phyloP scores from a whole-genome alignment of 345 rosid genomes.

The Hibiscus trionum region DNA sequence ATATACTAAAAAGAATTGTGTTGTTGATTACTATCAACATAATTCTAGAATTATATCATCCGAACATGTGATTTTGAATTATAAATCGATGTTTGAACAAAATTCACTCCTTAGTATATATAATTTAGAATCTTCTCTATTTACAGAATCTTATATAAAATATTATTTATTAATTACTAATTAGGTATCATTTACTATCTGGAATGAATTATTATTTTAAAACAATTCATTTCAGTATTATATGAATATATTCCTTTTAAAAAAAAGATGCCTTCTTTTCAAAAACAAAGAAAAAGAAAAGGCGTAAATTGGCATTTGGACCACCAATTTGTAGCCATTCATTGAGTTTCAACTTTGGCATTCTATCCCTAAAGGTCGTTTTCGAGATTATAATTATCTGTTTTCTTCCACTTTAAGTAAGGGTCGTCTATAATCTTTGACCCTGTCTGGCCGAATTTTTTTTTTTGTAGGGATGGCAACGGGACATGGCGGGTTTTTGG shows the following conservation, averaged over 20 bases:
- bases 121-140: background rate
- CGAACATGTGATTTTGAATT: background rate
- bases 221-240: too few relatives aligned
- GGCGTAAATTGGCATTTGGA: background rate
- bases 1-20: too few relatives aligned
- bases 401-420: background rate
- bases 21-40: background rate
- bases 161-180: too few relatives aligned
- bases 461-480: too few relatives aligned
- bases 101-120: background rate
- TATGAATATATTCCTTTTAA: too few relatives aligned
- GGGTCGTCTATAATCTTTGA: background rate
- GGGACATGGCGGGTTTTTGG: too few relatives aligned
- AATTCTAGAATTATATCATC: background rate
- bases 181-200: too few relatives aligned
- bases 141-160: background rate
- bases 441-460: background rate
- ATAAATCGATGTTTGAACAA: background rate
- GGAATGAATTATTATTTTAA: too few relatives aligned
- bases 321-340: background rate
- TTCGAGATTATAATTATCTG: too few relatives aligned
- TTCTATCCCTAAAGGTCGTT: too few relatives aligned
- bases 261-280: too few relatives aligned
- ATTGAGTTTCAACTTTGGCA: background rate
- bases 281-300: background rate